Evolutionary conservation across 2,329 filamentous ascomycete genomes (phyloP).

Genomic region (Botrytis porri): DNA sequence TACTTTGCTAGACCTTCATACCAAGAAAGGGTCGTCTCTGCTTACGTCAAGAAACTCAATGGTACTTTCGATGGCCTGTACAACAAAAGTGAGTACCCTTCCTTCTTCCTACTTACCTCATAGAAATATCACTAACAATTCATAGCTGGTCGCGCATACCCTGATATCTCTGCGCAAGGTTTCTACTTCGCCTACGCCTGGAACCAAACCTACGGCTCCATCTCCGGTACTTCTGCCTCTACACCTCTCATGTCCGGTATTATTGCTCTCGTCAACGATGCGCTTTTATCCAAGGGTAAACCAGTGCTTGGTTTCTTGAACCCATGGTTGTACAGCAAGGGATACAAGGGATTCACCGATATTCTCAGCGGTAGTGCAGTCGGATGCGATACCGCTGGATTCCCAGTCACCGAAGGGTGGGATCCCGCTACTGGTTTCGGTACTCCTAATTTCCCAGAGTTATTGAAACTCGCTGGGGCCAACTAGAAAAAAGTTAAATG

Average conservation of each 20-base stretch:
- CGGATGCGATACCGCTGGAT: constrained; percentile 38
- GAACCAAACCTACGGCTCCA: constrained; percentile 39
- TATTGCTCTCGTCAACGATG: constrained; percentile 61
- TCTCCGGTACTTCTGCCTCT: constrained; percentile 53
- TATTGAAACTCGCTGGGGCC: not conserved
- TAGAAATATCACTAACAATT: not conserved
- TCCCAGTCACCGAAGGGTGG: constrained; percentile 38
- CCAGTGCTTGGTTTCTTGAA: constrained; percentile 44
- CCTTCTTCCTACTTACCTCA: not conserved
- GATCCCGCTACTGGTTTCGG: constrained; percentile 41
- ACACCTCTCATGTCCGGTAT: constrained; percentile 55
- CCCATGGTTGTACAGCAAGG: constrained; percentile 43
- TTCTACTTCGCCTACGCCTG: constrained; percentile 50
- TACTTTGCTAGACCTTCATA: constrained; percentile 48
- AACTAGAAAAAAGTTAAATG: not conserved
- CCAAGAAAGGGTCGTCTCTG: constrained; percentile 44
- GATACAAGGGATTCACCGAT: constrained; percentile 42
- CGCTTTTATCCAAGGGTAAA: constrained; percentile 50
- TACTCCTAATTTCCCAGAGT: constrained; percentile 30
- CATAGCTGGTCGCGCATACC: constrained; percentile 45
- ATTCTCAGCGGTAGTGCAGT: constrained; percentile 39
- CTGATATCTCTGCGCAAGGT: constrained; percentile 55
- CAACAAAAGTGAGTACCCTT: constrained; percentile 35
- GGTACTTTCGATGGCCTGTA: constrained; percentile 47
- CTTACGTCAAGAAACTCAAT: constrained; percentile 45